phyloP scores from a whole-genome alignment of 75 land plant genomes.

The Cryptomeria japonica region DNA sequence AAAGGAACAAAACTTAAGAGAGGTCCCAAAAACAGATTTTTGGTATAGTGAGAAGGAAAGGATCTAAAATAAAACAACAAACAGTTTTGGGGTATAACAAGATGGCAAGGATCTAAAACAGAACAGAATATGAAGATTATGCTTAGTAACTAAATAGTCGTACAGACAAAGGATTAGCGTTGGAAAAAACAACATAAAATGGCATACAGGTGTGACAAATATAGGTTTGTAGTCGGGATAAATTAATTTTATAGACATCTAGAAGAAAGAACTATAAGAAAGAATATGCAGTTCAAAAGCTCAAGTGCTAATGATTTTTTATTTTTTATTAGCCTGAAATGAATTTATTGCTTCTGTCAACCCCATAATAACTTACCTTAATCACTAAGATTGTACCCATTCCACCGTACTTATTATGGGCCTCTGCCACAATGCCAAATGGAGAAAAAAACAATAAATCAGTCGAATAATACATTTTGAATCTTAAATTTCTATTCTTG shows the following conservation, averaged over 20 bases:
- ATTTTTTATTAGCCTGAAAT: background rate
- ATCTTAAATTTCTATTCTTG: background rate
- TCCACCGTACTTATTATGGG: constrained; percentile 77
- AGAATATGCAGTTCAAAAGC: background rate
- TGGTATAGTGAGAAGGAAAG: background rate
- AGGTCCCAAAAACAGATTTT: background rate
- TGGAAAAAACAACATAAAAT: background rate
- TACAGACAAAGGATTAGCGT: background rate
- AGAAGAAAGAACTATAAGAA: background rate
- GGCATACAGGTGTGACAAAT: background rate
- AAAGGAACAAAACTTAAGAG: background rate
- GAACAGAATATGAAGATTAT: background rate
- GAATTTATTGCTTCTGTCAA: background rate
- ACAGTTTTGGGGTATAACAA: constrained; percentile 2
- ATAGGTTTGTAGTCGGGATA: background rate
- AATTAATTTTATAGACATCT: background rate
- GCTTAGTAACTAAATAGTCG: background rate
- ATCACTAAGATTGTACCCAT: constrained; percentile 90
- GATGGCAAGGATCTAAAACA: background rate
- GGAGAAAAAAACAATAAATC: background rate
- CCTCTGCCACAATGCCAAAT: constrained; percentile 42
- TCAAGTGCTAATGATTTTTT: background rate
- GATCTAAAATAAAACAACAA: background rate
- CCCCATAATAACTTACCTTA: constrained; percentile 41
- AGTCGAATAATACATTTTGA: background rate